Percentiles rank a stretch among this genome's conserved stretches.
Evolutionary conservation across 441 rosid species (phyloP).

Genomic region (Biscutella laevigata): DNA sequence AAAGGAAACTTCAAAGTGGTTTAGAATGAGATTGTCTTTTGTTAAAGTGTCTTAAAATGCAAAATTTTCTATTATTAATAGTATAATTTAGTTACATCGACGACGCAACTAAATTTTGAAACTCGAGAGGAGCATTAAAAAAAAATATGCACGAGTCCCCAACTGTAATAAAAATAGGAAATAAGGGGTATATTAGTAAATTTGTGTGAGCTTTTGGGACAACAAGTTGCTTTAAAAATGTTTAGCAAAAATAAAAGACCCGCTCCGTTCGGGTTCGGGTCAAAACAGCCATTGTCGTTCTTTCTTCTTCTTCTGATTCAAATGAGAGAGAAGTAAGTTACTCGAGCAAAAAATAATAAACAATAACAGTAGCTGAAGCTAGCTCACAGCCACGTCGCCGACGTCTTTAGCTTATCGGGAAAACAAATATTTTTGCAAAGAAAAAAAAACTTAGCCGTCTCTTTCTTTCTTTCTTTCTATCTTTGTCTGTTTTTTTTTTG

Average conservation of each 20-base stretch:
- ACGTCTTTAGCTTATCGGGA: conserved; percentile 7
- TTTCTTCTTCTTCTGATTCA: conserved; percentile 18
- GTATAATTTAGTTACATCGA: conserved; percentile 9
- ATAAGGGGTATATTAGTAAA: conserved; percentile 17
- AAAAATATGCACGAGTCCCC: conserved; percentile 25
- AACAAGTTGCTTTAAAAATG: conserved; percentile 30
- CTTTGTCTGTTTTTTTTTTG: too few relatives aligned
- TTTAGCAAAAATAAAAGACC: conserved; percentile 14
- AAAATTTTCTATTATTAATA: too few relatives aligned
- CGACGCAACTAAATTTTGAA: conserved; percentile 21
- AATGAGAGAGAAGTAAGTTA: conserved; percentile 17
- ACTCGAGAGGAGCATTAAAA: conserved; percentile 19
- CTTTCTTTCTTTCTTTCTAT: conserved; percentile 3
- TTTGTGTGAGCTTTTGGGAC: conserved; percentile 8
- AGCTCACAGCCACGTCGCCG: conserved; percentile 8
- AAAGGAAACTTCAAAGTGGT: too few relatives aligned
- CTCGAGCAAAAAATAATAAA: conserved; percentile 6
- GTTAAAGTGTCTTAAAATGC: too few relatives aligned
- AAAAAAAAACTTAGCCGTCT: conserved; percentile 17
- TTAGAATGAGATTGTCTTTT: too few relatives aligned
- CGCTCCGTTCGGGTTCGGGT: conserved; percentile 28
- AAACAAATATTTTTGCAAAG: conserved; percentile 6
- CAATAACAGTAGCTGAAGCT: neutral
- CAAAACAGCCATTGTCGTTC: conserved; percentile 28
- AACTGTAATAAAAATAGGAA: conserved; percentile 18